Percentiles rank a stretch among this genome's conserved stretches.
phyloP scores from a whole-genome alignment of 805 yeast species.

The Candida multigemmis region DNA sequence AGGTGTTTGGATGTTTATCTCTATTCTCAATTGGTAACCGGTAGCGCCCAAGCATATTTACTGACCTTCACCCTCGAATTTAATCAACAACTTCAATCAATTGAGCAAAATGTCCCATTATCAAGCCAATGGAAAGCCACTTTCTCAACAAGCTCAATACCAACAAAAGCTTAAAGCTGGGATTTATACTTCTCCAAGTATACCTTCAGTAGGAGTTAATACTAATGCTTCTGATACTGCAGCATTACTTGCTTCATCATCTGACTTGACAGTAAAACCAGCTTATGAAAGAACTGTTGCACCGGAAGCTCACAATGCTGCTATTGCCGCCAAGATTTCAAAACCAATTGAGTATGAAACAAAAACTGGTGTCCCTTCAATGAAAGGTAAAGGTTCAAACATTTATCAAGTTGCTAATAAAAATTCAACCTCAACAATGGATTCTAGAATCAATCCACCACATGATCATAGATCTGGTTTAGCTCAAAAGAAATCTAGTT shows the following conservation, averaged over 20 bases:
- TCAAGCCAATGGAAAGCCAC: constrained; percentile 61
- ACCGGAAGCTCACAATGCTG: constrained; percentile 60
- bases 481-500: constrained; percentile 12
- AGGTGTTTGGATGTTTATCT: no score
- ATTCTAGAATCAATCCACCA: constrained; percentile 36
- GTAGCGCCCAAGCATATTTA: no score
- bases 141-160: constrained; percentile 67
- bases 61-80: not conserved
- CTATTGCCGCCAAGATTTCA: constrained; percentile 31
- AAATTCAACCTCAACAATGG: constrained; percentile 36
- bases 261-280: constrained; percentile 55
- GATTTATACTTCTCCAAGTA: constrained; percentile 41
- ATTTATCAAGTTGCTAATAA: constrained; percentile 23
- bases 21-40: no score
- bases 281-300: constrained; percentile 52
- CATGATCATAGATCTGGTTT: constrained; percentile 26
- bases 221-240: constrained; percentile 68
- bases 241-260: constrained; percentile 62
- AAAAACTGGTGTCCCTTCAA: constrained; percentile 22
- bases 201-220: constrained; percentile 51
- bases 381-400: constrained; percentile 18
- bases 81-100: no score
- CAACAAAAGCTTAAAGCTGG: constrained; percentile 69
- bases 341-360: constrained; percentile 11
- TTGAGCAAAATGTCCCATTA: constrained; percentile 30